These are phyloP conservation scores for Gynandropsis gynandra DNA, from an alignment of 345 rosid genomes.

Conservation along the genomic window DNA sequence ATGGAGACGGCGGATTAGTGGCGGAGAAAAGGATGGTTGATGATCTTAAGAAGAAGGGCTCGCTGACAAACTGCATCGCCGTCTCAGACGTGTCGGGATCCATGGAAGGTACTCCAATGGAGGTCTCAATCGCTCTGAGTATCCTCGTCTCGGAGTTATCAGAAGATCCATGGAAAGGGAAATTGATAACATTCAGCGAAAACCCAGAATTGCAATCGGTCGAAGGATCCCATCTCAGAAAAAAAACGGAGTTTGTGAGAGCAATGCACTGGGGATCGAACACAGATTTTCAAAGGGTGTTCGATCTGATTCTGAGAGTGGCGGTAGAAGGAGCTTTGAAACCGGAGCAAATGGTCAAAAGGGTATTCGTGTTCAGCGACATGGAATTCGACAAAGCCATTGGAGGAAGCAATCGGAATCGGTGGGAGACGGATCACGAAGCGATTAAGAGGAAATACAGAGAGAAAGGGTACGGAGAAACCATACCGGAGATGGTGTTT, in stretches of 20 bases:
- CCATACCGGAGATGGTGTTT: conserved; percentile 49
- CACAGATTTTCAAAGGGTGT: conserved; percentile 46
- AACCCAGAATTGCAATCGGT: conserved; percentile 35
- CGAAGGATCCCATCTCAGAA: conserved; percentile 24
- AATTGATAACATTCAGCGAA: conserved; percentile 44
- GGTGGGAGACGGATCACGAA: conserved; percentile 47
- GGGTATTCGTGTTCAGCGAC: conserved; percentile 57
- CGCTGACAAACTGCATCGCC: conserved; percentile 46
- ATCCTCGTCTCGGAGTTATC: conserved; percentile 43
- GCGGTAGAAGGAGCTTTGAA: conserved; percentile 36
- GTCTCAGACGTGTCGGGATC: conserved; percentile 54
- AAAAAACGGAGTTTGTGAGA: conserved; percentile 37
- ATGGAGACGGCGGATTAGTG: conserved; percentile 38
- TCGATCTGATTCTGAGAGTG: conserved; percentile 41
- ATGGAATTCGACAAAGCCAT: conserved; percentile 58
- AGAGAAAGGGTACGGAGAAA: conserved; percentile 41
- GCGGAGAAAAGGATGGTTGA: conserved; percentile 56
- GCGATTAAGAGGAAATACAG: conserved; percentile 34
- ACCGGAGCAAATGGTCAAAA: conserved; percentile 47
- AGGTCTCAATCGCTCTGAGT: conserved; percentile 51
- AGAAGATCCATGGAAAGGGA: conserved; percentile 60
- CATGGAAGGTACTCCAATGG: conserved; percentile 43
- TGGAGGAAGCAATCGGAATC: not conserved
- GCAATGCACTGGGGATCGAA: conserved; percentile 23
- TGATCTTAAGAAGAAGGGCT: conserved; percentile 41